phyloP scores from a whole-genome alignment of 768 basidiomycete species.

The Rhodotorula taiwanensis region DNA sequence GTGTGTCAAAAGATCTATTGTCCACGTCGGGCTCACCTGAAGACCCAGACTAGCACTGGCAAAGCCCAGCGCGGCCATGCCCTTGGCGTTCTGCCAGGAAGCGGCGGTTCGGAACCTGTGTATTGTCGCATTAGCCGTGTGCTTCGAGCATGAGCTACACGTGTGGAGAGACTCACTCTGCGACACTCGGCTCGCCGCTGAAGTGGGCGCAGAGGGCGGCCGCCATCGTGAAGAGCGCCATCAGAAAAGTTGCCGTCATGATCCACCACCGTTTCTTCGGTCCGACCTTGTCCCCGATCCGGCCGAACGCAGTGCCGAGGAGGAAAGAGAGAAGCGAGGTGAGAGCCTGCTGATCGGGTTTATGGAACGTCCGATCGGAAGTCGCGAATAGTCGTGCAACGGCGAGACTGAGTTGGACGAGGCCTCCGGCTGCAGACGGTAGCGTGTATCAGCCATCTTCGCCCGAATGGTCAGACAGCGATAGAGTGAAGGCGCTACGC shows the following conservation, averaged over 20 bases:
- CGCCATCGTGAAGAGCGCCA: constrained; percentile 22
- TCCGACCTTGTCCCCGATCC: constrained; percentile 76
- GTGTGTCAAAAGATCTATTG: neutral
- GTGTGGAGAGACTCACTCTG: constrained; percentile 7
- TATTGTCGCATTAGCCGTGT: too few relatives aligned
- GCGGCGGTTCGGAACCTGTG: constrained; percentile 54
- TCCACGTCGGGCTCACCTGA: constrained; percentile 47
- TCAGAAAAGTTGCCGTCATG: constrained; percentile 21
- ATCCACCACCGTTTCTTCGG: constrained; percentile 26
- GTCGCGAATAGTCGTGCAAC: constrained; percentile 65
- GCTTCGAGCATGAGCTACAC: neutral
- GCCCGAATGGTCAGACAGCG: too few relatives aligned
- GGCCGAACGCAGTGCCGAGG: constrained; percentile 45
- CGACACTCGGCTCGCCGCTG: constrained; percentile 8
- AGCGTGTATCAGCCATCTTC: neutral
- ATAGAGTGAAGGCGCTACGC: neutral
- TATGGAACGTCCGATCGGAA: constrained; percentile 59
- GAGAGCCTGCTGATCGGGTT: constrained; percentile 55
- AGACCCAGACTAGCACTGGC: constrained; percentile 73
- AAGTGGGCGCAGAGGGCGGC: constrained; percentile 38
- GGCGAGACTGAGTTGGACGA: constrained; percentile 64
- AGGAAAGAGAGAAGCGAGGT: constrained; percentile 35
- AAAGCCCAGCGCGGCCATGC: constrained; percentile 67
- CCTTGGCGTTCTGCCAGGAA: constrained; percentile 61
- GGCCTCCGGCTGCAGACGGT: constrained; percentile 40